Conservation (phyloP, 306 rosid species). For the Sphenostylis stenocarpa region DNA sequence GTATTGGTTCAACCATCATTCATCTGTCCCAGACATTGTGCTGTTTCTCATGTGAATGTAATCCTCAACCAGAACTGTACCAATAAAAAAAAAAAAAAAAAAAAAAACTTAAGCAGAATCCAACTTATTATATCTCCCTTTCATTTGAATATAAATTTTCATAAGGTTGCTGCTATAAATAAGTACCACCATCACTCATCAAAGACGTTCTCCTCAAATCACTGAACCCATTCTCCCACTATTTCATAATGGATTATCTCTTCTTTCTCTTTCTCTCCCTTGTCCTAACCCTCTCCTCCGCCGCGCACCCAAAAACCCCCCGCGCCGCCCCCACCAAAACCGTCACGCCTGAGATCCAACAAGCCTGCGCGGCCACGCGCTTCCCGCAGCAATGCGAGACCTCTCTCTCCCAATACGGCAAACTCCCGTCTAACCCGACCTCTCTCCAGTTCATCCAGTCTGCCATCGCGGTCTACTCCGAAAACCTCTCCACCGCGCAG, state of each 20-base stretch:
- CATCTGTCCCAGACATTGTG: neutral
- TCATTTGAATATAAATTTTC: too few relatives aligned
- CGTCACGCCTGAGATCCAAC: conserved; percentile 30
- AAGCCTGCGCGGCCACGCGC: conserved; percentile 77
- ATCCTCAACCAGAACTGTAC: neutral
- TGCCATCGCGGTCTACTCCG: conserved; percentile 47
- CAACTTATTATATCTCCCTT: too few relatives aligned
- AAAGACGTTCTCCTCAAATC: neutral
- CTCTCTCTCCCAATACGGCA: conserved; percentile 37
- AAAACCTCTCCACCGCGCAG: conserved; percentile 54
- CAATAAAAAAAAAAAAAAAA: too few relatives aligned
- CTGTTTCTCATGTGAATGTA: neutral
- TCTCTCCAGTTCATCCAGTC: conserved; percentile 49
- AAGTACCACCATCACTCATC: neutral
- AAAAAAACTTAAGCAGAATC: too few relatives aligned
- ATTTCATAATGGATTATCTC: conserved; percentile 52
- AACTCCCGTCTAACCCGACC: conserved; percentile 40
- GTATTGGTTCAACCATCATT: conserved; percentile 29
- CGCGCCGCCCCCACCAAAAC: neutral
- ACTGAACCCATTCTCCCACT: neutral
- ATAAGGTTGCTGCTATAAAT: too few relatives aligned
- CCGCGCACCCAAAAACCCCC: conserved; percentile 25
- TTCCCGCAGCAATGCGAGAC: conserved; percentile 58
- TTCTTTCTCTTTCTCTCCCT: conserved; percentile 44
- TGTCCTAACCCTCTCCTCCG: conserved; percentile 51